Evolutionary conservation across 1,284 basidiomycete genomes (phyloP).

Genomic region (Cutaneotrichosporon sp.): DNA sequence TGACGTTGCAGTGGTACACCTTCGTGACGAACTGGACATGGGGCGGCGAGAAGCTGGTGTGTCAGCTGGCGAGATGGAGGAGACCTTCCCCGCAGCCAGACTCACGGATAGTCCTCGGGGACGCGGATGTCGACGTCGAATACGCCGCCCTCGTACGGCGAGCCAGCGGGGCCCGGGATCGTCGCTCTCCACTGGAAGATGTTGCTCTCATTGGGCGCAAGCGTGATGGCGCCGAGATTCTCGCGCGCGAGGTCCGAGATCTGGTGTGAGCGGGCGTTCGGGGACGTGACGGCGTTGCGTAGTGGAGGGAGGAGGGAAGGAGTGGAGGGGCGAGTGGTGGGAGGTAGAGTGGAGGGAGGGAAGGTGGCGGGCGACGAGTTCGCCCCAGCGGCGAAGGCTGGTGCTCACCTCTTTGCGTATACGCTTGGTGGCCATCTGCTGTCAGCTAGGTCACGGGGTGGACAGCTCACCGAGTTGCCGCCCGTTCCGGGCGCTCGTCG

Average conservation of each 20-base stretch:
- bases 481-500: slow-evolving; percentile 8
- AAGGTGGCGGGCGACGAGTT: too few relatives aligned
- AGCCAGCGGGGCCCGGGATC: slow-evolving; percentile 80
- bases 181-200: slow-evolving; percentile 68
- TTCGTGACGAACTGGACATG: slow-evolving; percentile 76
- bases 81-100: not conserved
- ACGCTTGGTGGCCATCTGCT: slow-evolving; percentile 77
- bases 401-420: slow-evolving; percentile 70
- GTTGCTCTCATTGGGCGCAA: slow-evolving; percentile 62
- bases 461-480: slow-evolving; percentile 8
- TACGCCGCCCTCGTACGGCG: slow-evolving; percentile 82
- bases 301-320: too few relatives aligned
- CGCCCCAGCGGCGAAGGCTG: not conserved
- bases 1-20: slow-evolving; percentile 93
- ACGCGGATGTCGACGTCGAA: slow-evolving; percentile 75
- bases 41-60: slow-evolving; percentile 75
- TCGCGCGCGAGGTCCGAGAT: slow-evolving; percentile 80
- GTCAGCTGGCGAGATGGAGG: not conserved
- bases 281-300: too few relatives aligned
- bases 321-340: not conserved
- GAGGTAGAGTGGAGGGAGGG: not conserved
- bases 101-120: slow-evolving; percentile 76
- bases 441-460: not conserved
- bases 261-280: slow-evolving; percentile 42
- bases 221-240: slow-evolving; percentile 72